Conservation (phyloP, 441 rosid genomes). For the Daphne laureola region DNA sequence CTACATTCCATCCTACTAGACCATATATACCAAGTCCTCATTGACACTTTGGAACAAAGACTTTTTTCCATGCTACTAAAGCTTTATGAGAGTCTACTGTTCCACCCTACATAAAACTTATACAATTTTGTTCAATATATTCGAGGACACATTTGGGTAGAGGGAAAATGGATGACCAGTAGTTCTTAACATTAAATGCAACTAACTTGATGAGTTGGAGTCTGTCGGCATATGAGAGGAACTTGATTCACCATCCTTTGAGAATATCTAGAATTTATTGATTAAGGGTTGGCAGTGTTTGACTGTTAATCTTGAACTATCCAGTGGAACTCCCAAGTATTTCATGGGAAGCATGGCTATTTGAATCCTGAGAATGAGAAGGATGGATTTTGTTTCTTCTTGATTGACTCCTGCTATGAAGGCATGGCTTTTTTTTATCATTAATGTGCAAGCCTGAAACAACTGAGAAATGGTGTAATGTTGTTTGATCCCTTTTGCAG, state of each 20-base stretch:
- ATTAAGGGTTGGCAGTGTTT: background rate
- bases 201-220: too few relatives aligned
- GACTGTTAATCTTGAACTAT: background rate
- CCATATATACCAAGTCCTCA: background rate
- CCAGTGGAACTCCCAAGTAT: background rate
- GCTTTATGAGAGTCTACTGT: background rate
- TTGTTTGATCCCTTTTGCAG: background rate
- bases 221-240: too few relatives aligned
- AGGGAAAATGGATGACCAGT: too few relatives aligned
- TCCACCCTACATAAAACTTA: background rate
- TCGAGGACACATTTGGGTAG: too few relatives aligned
- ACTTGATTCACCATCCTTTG: too few relatives aligned
- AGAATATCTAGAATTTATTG: too few relatives aligned
- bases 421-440: background rate
- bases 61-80: too few relatives aligned
- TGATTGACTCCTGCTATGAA: background rate
- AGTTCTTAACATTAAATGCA: too few relatives aligned
- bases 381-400: background rate
- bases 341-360: too few relatives aligned
- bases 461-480: background rate
- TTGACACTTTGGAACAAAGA: background rate
- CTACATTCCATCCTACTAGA: too few relatives aligned
- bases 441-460: background rate
- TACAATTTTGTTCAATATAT: too few relatives aligned
- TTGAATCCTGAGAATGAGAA: background rate